A percentile compares a stretch with the other conserved stretches of the same genome.
Evolutionary conservation across 257 asterid genomes (phyloP).

Genomic region (Solanum bulbocastanum): DNA sequence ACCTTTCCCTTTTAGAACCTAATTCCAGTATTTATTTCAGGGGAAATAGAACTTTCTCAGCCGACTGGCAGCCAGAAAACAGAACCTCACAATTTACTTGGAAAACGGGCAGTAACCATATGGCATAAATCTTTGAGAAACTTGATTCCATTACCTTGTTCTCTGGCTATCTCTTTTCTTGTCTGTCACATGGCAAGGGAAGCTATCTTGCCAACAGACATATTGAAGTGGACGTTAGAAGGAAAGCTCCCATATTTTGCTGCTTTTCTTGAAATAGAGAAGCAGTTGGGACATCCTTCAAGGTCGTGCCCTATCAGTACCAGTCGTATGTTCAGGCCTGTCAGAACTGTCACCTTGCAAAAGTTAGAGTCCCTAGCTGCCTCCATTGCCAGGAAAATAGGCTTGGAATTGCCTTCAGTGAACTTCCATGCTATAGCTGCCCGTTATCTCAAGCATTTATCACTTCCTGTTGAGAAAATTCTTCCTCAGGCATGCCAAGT

Average conservation of each 20-base stretch:
- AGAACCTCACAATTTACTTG: conserved; percentile 55
- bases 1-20: not conserved
- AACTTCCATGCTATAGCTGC: conserved; percentile 62
- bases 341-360: conserved; percentile 36
- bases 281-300: conserved; percentile 46
- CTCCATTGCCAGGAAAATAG: conserved; percentile 42
- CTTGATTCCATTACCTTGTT: conserved; percentile 39
- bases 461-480: conserved; percentile 41
- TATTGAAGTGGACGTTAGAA: conserved; percentile 63
- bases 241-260: conserved; percentile 81
- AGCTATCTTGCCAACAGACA: conserved; percentile 56
- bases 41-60: conserved; percentile 25
- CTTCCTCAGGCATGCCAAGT: conserved; percentile 53
- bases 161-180: conserved; percentile 61
- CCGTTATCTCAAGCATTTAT: conserved; percentile 35
- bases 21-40: conserved; percentile 18
- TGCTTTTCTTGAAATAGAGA: conserved; percentile 47
- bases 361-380: conserved; percentile 67
- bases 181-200: conserved; percentile 75
- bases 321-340: conserved; percentile 64
- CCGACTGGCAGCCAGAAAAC: conserved; percentile 11
- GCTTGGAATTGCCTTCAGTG: conserved; percentile 65
- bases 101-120: conserved; percentile 43
- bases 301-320: conserved; percentile 47
- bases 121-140: conserved; percentile 53